phyloP scores from a whole-genome alignment of 495 filamentous ascomycete species.

The Penicillium salamii region DNA sequence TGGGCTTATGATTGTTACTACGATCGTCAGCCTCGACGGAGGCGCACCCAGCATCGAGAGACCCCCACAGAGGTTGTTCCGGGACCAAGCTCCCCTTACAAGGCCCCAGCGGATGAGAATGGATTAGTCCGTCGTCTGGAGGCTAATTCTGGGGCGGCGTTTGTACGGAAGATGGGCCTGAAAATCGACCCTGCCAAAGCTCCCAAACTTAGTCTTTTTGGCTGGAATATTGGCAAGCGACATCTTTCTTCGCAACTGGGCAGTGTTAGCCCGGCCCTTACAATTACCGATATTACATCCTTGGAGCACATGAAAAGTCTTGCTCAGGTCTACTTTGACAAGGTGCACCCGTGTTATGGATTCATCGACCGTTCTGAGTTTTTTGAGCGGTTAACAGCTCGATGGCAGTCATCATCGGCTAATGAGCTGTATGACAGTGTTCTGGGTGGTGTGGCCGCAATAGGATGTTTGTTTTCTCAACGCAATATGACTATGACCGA shows the following conservation, averaged over 20 bases:
- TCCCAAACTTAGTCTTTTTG: constrained; percentile 50
- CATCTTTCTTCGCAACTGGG: constrained; percentile 13
- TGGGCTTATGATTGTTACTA: constrained; percentile 50
- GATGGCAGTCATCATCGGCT: constrained; percentile 25
- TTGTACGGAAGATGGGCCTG: constrained; percentile 47
- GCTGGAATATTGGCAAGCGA: constrained; percentile 50
- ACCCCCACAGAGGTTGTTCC: not conserved
- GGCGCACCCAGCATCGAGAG: not conserved
- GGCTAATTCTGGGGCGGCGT: constrained; percentile 51
- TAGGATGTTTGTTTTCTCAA: constrained; percentile 42
- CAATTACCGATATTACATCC: constrained; percentile 35
- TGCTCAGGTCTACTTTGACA: constrained; percentile 45
- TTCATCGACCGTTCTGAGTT: constrained; percentile 40
- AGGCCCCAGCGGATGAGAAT: constrained; percentile 17
- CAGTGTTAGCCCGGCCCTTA: not conserved
- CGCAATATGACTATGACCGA: constrained; percentile 28
- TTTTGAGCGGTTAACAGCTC: constrained; percentile 22
- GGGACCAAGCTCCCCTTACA: not conserved
- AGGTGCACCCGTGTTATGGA: constrained; percentile 47
- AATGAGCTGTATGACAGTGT: constrained; percentile 36
- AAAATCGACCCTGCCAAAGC: constrained; percentile 47
- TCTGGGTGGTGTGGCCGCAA: constrained; percentile 39
- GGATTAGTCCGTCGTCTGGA: constrained; percentile 33
- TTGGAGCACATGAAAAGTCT: constrained; percentile 31
- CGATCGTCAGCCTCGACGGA: constrained; percentile 5